A percentile compares a stretch with the other conserved stretches of the same genome.
Evolutionary conservation across 164 flowering plant species (phyloP).

Genomic region (Amborella trichopoda): DNA sequence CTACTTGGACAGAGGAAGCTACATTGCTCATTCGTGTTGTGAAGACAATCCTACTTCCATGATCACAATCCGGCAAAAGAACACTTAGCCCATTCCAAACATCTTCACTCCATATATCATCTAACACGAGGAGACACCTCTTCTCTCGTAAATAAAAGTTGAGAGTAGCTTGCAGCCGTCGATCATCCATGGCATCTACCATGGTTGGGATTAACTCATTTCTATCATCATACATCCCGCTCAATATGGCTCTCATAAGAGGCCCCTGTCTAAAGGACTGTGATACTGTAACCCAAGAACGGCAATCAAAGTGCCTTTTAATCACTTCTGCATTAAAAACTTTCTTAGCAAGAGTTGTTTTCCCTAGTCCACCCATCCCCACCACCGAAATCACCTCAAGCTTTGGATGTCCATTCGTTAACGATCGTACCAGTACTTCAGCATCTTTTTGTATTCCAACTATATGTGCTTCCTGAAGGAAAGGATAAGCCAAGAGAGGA

Average conservation of each 20-base stretch:
- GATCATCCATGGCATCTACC: not conserved
- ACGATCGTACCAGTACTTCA: slow-evolving; percentile 27
- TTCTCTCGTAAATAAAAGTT: not conserved
- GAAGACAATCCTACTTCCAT: slow-evolving; percentile 22
- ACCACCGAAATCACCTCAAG: not conserved
- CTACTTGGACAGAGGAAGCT: slow-evolving; percentile 2
- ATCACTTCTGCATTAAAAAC: slow-evolving; percentile 3
- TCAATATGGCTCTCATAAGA: slow-evolving; percentile 2
- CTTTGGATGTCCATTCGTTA: slow-evolving; percentile 10
- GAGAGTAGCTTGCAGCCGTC: slow-evolving; percentile 13
- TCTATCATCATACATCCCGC: not conserved
- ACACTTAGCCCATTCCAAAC: slow-evolving; percentile 15
- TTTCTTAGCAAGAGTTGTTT: slow-evolving; percentile 11
- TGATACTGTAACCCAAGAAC: slow-evolving; percentile 13
- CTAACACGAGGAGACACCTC: slow-evolving; percentile 20
- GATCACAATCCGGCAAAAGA: slow-evolving; percentile 18
- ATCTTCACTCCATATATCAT: slow-evolving; percentile 23
- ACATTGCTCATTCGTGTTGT: slow-evolving; percentile 18
- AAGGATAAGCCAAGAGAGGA: slow-evolving; percentile 21
- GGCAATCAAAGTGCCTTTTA: slow-evolving; percentile 5
- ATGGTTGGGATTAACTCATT: no score
- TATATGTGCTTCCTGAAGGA: slow-evolving; percentile 31
- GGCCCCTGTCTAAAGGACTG: slow-evolving; percentile 1
- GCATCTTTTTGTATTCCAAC: slow-evolving; percentile 39
- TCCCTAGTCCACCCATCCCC: slow-evolving; percentile 15